Evolutionary conservation across 805 yeast genomes (phyloP).

Genomic region (Cephaloascus fragrans): DNA sequence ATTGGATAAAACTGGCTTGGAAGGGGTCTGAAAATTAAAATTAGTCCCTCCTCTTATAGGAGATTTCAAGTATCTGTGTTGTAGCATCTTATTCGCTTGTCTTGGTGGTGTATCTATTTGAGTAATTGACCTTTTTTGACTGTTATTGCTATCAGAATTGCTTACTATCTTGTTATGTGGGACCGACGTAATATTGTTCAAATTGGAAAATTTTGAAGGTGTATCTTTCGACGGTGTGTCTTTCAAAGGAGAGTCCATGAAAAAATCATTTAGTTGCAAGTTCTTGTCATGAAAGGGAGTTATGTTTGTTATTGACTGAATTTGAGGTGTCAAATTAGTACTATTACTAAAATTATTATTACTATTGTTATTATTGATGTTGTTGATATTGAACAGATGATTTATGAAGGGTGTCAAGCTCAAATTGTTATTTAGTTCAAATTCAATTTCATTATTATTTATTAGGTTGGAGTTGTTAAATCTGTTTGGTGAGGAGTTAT

Average conservation of each 20-base stretch:
- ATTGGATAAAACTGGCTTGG: not conserved
- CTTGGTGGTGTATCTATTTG: constrained; percentile 28
- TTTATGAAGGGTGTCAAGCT: constrained; percentile 32
- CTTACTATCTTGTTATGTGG: not conserved
- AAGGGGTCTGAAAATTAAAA: not conserved
- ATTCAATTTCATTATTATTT: constrained; percentile 3
- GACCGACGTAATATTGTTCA: constrained; percentile 5
- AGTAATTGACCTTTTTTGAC: constrained; percentile 23
- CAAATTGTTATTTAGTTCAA: constrained; percentile 5
- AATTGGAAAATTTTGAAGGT: constrained; percentile 21
- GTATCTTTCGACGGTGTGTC: constrained; percentile 30
- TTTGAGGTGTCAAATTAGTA: not conserved
- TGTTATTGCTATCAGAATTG: constrained; percentile 11
- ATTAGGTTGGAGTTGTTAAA: constrained; percentile 8
- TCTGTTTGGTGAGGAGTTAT: constrained; percentile 26
- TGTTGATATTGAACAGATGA: constrained; percentile 15
- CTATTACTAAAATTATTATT: constrained; percentile 4
- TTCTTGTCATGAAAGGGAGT: constrained; percentile 35
- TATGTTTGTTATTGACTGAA: not conserved
- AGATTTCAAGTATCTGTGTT: constrained; percentile 1
- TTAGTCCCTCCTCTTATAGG: not conserved
- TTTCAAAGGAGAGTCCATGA: constrained; percentile 32
- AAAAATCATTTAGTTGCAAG: constrained; percentile 29
- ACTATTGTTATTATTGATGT: constrained; percentile 8
- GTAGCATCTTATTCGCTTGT: constrained; percentile 16